Conservation (phyloP, 352 stramenopile genomes). For the Phytopythium oedochilum region DNA sequence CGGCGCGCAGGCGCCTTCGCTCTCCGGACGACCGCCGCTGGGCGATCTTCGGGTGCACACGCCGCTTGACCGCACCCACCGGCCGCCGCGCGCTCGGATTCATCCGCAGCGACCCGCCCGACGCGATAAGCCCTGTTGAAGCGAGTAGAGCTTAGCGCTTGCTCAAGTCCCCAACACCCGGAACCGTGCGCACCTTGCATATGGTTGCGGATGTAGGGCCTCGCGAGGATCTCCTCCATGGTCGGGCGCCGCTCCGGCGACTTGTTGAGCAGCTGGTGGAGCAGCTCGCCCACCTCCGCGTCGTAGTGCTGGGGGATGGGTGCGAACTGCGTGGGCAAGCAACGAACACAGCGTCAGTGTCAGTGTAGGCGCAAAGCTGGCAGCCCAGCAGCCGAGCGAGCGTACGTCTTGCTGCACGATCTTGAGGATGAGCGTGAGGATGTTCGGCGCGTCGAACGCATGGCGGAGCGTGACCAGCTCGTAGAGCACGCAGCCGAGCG, state of each 20-base stretch:
- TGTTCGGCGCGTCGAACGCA: conserved; percentile 83
- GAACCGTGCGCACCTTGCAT: conserved; percentile 37
- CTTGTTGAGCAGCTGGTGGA: conserved; percentile 61
- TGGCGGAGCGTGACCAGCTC: conserved; percentile 84
- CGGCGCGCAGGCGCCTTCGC: conserved; percentile 13
- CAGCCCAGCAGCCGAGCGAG: no score
- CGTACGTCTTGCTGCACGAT: conserved; percentile 77
- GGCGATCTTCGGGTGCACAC: conserved; percentile 40
- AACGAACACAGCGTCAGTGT: not conserved
- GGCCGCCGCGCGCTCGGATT: conserved; percentile 29
- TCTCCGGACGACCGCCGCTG: conserved; percentile 35
- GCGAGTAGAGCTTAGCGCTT: no score
- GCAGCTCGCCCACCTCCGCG: conserved; percentile 41
- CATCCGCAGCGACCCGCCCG: conserved; percentile 48
- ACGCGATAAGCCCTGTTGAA: conserved; percentile 39
- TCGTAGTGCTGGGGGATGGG: conserved; percentile 57
- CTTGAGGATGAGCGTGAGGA: conserved; percentile 79
- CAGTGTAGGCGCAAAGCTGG: not conserved
- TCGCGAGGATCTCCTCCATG: conserved; percentile 73
- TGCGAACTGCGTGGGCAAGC: conserved; percentile 23
- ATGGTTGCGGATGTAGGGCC: conserved; percentile 70
- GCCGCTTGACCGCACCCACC: conserved; percentile 27
- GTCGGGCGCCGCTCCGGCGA: conserved; percentile 48
- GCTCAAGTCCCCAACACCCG: no score
- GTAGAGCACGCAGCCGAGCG: conserved; percentile 89